Percentiles rank a stretch among this genome's conserved stretches.
These are phyloP conservation scores for Agrocybe praecox DNA, from an alignment of 768 basidiomycete genomes.

Conservation along the genomic window DNA sequence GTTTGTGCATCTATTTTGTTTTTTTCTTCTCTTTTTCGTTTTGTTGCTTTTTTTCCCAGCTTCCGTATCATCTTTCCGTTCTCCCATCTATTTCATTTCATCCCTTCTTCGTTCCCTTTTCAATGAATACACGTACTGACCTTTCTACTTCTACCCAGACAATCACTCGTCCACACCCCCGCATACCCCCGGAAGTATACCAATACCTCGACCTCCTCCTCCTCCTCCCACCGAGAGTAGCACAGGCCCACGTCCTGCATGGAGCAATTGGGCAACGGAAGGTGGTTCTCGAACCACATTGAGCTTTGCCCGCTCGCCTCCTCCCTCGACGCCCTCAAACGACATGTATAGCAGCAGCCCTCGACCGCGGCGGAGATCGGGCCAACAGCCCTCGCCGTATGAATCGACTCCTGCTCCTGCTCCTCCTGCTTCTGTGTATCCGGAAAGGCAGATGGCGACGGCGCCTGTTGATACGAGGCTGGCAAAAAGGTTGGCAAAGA, in stretches of 20 bases:
- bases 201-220: slow-evolving; percentile 14
- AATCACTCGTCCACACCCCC: too few relatives aligned
- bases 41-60: not conserved
- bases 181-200: slow-evolving; percentile 5
- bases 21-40: not conserved
- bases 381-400: not conserved
- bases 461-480: not conserved
- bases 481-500: not conserved
- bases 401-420: too few relatives aligned
- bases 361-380: not conserved
- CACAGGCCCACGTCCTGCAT: slow-evolving; percentile 5
- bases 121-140: too few relatives aligned
- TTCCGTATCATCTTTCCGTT: not conserved
- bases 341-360: not conserved
- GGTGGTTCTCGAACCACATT: not conserved
- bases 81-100: not conserved
- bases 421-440: not conserved
- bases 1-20: not conserved
- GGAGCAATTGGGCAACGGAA: slow-evolving; percentile 16
- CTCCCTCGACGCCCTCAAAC: not conserved
- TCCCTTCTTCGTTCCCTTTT: too few relatives aligned
- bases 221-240: not conserved
- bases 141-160: too few relatives aligned
- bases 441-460: not conserved
- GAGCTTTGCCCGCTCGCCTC: slow-evolving; percentile 11